A percentile compares a stretch with the other conserved stretches of the same genome.
Conservation (phyloP, 2,329 filamentous ascomycete species). For the Diplodia corticola region DNA sequence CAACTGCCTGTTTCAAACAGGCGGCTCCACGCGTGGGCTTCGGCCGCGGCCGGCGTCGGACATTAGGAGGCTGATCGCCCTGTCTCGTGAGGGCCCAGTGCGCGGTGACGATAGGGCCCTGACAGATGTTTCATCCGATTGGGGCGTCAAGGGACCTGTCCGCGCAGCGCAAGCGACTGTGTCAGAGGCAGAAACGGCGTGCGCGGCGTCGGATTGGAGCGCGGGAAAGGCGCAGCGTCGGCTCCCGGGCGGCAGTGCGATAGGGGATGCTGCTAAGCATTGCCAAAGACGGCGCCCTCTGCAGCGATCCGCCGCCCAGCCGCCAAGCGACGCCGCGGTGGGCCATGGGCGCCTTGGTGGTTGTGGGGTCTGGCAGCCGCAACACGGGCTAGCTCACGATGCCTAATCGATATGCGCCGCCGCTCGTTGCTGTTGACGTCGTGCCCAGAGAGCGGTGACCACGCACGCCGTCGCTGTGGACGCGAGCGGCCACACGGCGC, state of each 20-base stretch:
- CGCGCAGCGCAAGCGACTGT: not conserved
- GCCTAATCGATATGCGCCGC: not conserved
- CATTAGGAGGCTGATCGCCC: slow-evolving; percentile 15
- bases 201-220: slow-evolving; percentile 2
- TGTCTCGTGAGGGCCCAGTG: slow-evolving; percentile 5
- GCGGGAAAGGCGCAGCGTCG: not conserved
- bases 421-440: not conserved
- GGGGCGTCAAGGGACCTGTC: not conserved
- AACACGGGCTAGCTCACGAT: not conserved
- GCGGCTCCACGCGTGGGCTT: slow-evolving; percentile 10
- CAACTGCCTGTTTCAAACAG: slow-evolving; percentile 24
- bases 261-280: slow-evolving; percentile 19
- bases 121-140: slow-evolving; percentile 7
- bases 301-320: slow-evolving; percentile 10
- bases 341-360: not conserved
- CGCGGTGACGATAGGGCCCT: not conserved
- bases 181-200: slow-evolving; percentile 2
- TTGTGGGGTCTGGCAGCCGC: not conserved
- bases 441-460: slow-evolving; percentile 4
- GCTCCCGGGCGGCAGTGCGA: not conserved
- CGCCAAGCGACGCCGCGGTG: not conserved
- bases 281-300: not conserved
- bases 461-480: not conserved
- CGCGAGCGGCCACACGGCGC: not conserved
- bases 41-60: slow-evolving; percentile 16